phyloP scores from a whole-genome alignment of 2,329 filamentous ascomycete species.

The Annulohypoxylon truncatum region DNA sequence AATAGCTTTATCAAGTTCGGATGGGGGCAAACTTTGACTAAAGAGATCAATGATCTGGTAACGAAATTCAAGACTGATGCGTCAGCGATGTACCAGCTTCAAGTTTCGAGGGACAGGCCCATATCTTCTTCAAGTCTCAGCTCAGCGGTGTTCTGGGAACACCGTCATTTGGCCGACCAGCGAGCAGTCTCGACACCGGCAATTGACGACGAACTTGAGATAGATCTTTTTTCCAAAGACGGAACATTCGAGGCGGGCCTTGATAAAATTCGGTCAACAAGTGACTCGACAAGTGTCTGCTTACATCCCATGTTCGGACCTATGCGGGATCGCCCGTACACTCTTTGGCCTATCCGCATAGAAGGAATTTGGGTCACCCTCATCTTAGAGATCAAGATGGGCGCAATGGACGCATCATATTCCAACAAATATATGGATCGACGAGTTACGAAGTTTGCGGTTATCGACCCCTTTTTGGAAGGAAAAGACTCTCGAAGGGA shows the following conservation, averaged over 20 bases:
- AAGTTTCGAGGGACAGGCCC: conserved; percentile 32
- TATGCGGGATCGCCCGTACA: conserved; percentile 41
- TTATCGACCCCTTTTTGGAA: conserved; percentile 38
- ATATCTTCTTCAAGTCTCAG: conserved; percentile 34
- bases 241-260: conserved; percentile 15
- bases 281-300: not conserved
- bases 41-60: conserved; percentile 29
- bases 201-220: conserved; percentile 34
- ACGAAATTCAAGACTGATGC: conserved; percentile 24
- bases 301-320: conserved; percentile 42
- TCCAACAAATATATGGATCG: too few species aligned
- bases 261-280: not conserved
- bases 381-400: conserved; percentile 23
- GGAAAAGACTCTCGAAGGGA: conserved; percentile 14
- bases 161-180: conserved; percentile 31
- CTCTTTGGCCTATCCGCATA: conserved; percentile 38
- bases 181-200: conserved; percentile 40
- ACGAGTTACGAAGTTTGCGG: conserved; percentile 33
- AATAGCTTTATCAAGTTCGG: conserved; percentile 40
- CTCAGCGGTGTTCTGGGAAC: conserved; percentile 46
- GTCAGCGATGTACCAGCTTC: conserved; percentile 40
- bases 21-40: conserved; percentile 40
- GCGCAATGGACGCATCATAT: too few species aligned
- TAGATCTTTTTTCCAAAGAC: conserved; percentile 39
- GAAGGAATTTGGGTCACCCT: conserved; percentile 41